Evolutionary conservation across 2,329 filamentous ascomycete genomes (phyloP), one percentile per base, ranked within the genome.

Genomic region (Gaeumannomyces tritici): DNA sequence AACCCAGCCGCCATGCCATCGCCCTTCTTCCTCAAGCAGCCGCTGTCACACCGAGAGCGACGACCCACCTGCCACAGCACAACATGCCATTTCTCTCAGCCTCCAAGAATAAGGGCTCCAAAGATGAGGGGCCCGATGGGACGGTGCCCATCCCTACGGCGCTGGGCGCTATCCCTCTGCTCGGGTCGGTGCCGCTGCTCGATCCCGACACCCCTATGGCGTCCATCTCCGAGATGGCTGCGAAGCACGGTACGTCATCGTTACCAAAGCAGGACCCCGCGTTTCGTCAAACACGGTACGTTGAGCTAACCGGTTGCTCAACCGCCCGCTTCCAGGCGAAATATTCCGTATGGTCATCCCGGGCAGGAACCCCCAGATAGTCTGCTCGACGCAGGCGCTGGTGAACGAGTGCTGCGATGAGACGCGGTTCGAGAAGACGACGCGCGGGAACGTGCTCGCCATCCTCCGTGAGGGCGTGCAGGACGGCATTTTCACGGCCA

Each of bases 391-490:
- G 15, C 26, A 64, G 5, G 62, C 60, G 6, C 63, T 90, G 0
- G 75, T 89, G 35, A 80, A 88, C 62, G 87, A 90, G 68, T 69
- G 82, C 9, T 89, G 84, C 66, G 79, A 90, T 64, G 87, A 90
- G 71, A 83, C 79, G 63, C 77, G 86, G n/a, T 89, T 90, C 69
- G 69, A 76, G 28, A 91, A 90, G 70, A 73, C 21, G 42, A n/a
- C 42, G 42, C 21, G 21, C 42, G 73, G 75, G 5, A 78, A 73
- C 1, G 75, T 76, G 3, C 73, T 90, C 2, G 67, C 72, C 3
- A 55, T 42, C 68, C 77, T 90, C 54, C 76, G 87, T 65, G 80
- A 84, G 64, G 84, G 82, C 28, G 76, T 85, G 1, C 77, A 83
- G 61, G 86, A 88, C 75, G 87, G 87, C 21, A 78, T 90, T 9